phyloP scores from a whole-genome alignment of 83 land plant species.

The Diphasiastrum complanatum region DNA sequence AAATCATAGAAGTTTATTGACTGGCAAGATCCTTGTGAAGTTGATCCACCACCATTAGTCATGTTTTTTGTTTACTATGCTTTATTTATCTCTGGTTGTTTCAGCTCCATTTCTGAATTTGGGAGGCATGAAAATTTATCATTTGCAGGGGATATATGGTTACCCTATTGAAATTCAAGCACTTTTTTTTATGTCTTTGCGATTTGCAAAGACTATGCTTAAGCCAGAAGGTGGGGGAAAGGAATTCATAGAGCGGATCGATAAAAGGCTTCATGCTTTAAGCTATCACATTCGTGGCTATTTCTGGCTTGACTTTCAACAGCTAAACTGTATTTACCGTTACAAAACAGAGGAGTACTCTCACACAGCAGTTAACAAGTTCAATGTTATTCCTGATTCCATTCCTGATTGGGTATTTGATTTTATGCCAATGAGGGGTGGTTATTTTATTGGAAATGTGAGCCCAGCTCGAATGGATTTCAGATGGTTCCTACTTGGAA shows the following conservation, averaged over 20 bases:
- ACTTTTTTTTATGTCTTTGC: not conserved
- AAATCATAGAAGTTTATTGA: too few species aligned
- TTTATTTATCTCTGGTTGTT: too few species aligned
- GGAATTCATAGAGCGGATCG: not conserved
- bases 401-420: conserved; percentile 2
- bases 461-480: conserved; percentile 1
- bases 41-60: too few species aligned
- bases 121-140: too few species aligned
- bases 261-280: not conserved
- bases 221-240: not conserved
- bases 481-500: too few species aligned
- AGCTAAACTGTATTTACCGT: not conserved
- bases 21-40: too few species aligned
- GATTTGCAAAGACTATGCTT: not conserved
- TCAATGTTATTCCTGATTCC: conserved; percentile 1
- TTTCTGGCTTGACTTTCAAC: conserved; percentile 1
- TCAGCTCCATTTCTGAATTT: too few species aligned
- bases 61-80: too few species aligned
- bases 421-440: too few species aligned
- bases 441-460: not conserved
- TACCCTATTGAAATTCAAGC: not conserved
- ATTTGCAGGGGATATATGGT: not conserved
- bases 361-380: too few species aligned
- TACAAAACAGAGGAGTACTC: not conserved
- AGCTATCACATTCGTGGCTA: not conserved